These are phyloP conservation scores for Stromatinia cepivora DNA, from an alignment of 2,329 filamentous ascomycete species.

Conservation along the genomic window DNA sequence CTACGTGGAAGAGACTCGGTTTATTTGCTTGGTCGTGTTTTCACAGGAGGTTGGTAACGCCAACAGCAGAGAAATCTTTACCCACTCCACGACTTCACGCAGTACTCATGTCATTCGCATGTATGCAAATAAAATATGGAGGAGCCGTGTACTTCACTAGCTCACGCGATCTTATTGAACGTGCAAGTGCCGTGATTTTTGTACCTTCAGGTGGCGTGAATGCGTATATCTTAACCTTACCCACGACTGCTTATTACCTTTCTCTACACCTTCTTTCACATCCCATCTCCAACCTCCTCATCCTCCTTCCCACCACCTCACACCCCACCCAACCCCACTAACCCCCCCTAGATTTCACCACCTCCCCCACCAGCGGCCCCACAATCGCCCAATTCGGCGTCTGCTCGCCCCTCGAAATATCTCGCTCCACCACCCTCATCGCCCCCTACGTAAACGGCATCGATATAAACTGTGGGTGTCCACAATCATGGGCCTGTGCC, in stretches of 20 bases:
- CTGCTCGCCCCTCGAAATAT: slow-evolving; percentile 60
- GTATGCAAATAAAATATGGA: rapidly evolving
- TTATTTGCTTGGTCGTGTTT: not conserved
- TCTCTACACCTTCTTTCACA: too few relatives aligned
- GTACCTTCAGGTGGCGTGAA: not conserved
- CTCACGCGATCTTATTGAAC: not conserved
- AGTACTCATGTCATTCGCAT: not conserved
- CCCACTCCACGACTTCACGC: not conserved
- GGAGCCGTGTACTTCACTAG: not conserved
- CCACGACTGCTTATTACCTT: not conserved
- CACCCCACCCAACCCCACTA: not conserved
- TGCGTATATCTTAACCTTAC: not conserved
- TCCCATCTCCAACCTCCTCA: too few relatives aligned
- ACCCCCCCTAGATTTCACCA: slow-evolving; percentile 54
- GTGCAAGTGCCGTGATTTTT: not conserved
- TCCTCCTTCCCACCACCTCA: not conserved
- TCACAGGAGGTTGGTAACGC: not conserved
- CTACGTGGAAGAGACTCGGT: rapidly evolving
- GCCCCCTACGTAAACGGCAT: slow-evolving; percentile 63
- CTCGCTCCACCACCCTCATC: slow-evolving; percentile 61
- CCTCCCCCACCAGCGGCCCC: slow-evolving; percentile 55
- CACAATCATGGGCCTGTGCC: slow-evolving; percentile 70
- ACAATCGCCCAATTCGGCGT: slow-evolving; percentile 69
- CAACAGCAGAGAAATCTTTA: not conserved
- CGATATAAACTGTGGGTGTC: slow-evolving; percentile 72